phyloP scores from a whole-genome alignment of 768 basidiomycete species.

The Coprinopsis marcescibilis region DNA sequence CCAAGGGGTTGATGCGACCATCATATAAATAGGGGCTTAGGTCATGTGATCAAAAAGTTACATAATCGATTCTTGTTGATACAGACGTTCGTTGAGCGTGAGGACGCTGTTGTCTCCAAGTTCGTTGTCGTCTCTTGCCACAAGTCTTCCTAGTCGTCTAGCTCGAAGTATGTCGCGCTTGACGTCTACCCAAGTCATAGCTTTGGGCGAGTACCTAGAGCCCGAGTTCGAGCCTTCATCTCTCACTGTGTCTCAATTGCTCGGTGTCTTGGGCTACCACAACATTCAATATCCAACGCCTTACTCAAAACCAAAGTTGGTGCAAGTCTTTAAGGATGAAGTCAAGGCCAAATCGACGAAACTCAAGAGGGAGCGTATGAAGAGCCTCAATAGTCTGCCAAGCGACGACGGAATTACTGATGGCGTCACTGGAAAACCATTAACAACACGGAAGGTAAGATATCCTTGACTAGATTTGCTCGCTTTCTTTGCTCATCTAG shows the following conservation, averaged over 20 bases:
- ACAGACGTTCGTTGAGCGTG: slow-evolving; percentile 8
- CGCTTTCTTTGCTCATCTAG: slow-evolving; percentile 13
- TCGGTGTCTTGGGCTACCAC: slow-evolving; percentile 74
- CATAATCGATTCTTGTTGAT: slow-evolving; percentile 6
- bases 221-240: slow-evolving; percentile 68
- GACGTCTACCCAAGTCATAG: slow-evolving; percentile 74
- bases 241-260: slow-evolving; percentile 76
- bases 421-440: slow-evolving; percentile 71
- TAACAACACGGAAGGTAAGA: slow-evolving; percentile 46
- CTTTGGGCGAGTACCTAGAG: slow-evolving; percentile 71
- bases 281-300: slow-evolving; percentile 68
- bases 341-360: slow-evolving; percentile 54
- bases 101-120: neutral
- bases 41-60: neutral
- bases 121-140: neutral
- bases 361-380: slow-evolving; percentile 57
- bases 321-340: slow-evolving; percentile 73
- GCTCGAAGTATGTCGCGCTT: slow-evolving; percentile 63
- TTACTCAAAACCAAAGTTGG: slow-evolving; percentile 71
- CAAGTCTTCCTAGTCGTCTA: slow-evolving; percentile 2
- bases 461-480: no score
- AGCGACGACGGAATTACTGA: slow-evolving; percentile 82
- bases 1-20: slow-evolving; percentile 26
- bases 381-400: slow-evolving; percentile 62
- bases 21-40: slow-evolving; percentile 14